These are phyloP conservation scores for Melastoma malabathricum DNA, from an alignment of 345 rosid genomes.

Conservation along the genomic window DNA sequence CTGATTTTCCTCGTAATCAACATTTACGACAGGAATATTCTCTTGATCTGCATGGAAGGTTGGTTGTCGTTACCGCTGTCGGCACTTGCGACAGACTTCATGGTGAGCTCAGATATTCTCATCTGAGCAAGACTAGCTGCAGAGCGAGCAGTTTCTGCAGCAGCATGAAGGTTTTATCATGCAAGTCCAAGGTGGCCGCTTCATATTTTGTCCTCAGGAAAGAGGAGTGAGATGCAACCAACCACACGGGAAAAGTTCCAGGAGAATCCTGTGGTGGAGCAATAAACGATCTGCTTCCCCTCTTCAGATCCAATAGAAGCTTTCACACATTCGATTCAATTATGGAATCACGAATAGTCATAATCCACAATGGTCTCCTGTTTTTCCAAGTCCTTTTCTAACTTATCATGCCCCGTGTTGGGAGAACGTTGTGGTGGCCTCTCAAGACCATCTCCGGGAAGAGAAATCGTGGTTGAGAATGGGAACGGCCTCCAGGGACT, in stretches of 20 bases:
- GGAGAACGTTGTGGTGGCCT: conserved; percentile 13
- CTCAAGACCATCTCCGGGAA: too few relatives aligned
- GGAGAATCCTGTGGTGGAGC: conserved; percentile 34
- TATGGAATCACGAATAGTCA: too few relatives aligned
- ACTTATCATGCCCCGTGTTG: conserved; percentile 13
- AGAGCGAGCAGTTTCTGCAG: conserved; percentile 80
- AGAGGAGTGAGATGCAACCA: conserved; percentile 5
- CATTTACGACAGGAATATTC: conserved; percentile 14
- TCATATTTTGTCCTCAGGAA: conserved; percentile 21
- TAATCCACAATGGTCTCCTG: conserved; percentile 18
- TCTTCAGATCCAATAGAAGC: conserved; percentile 18
- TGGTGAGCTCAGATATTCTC: conserved; percentile 56
- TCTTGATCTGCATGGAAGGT: conserved; percentile 22
- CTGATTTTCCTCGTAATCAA: conserved; percentile 28
- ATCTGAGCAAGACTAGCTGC: conserved; percentile 90
- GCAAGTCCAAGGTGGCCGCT: conserved; percentile 42
- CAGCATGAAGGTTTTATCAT: conserved; percentile 73
- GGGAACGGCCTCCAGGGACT: too few relatives aligned
- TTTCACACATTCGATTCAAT: conserved; percentile 20
- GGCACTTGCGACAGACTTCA: conserved; percentile 26
- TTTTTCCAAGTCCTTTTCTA: conserved; percentile 5
- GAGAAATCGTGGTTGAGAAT: too few relatives aligned
- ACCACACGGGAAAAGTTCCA: conserved; percentile 13
- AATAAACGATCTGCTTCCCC: conserved; percentile 43
- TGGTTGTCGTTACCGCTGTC: conserved; percentile 41